Evolutionary conservation across 495 filamentous ascomycete genomes (phyloP), one percentile per base, ranked within the genome.

Genomic region (Aspergillus sclerotiicarbonarius): DNA sequence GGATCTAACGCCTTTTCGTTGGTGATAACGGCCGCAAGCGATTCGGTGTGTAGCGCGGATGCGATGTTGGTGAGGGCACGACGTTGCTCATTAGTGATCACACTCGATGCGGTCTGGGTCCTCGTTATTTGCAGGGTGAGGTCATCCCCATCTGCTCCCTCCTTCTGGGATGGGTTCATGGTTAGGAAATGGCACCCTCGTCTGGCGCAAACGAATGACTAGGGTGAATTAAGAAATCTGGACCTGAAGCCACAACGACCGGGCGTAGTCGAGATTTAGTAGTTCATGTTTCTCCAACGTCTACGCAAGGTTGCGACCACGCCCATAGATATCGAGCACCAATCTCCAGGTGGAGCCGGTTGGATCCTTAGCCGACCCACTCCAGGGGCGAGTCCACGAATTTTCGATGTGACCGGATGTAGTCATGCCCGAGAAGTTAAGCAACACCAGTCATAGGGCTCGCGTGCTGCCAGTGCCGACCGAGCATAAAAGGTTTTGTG

Each of bases 1-100:
- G 58, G 58, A 37, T 61, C 53, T 4, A 61, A 41, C 12, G 13
- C 19, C 8, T 21, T 35, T 9, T 49, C 31, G 44, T 47, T 41
- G 13, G 37, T 41, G 12, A n/a, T n/a, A n/a, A 41, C 37, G 13
- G 37, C 37, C 13, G 37, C 37, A n/a, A 41, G 37, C 7, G 37
- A 41, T n/a, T 41, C 37, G 10, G 37, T 12, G 13, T 41, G 37
- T n/a, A 41, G 5, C n/a, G 9, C 37, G 13, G 37, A 41, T n/a
- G 37, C 37, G 37, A 41, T 41, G 37, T 41, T 13, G 15, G 12
- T 41, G 13, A 41, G 37, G 37, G n/a, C 37, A 1, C 13, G 37
- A 6, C 37, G 37, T 15, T 41, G 9, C 37, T 41, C 37, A 15
- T 41, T n/a, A n/a, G 37, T 41, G 37, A 41, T n/a, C 37, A 41